Evolutionary conservation across 192 early-diverging fungal species (phyloP), one percentile per base, ranked within the genome.

Genomic region (Linnemannia schmuckeri): DNA sequence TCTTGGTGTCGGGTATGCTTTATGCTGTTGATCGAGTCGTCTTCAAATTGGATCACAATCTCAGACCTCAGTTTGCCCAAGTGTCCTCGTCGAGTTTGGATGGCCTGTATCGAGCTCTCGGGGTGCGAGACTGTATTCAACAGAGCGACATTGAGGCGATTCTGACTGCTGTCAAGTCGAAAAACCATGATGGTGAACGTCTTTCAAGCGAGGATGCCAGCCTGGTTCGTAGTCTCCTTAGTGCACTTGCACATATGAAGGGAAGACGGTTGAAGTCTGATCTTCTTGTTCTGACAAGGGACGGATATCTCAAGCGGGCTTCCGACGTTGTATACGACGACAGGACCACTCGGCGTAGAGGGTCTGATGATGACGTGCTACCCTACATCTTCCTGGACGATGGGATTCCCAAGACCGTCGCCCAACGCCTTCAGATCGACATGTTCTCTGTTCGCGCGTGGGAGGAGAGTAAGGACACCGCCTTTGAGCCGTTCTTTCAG

Each of bases 291-390:
- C 12, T 66, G 27, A 66, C 61, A 30, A 66, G 44, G 18, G 72
- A 55, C 2, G 41, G 38, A 13, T 35, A n/a, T 12, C 38, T 81
- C n/a, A 22, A 55, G 35, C 20, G 33, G 6, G 22, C 77, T 4
- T 27, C 38, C 3, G 57, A 71, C 0, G 72, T 81, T 4, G 74
- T 75, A 7, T 81, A 63, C 47, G 52, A 81, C 24, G 79, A 81
- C 70, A 47, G 77, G 42, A 71, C 35, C 24, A 24, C 72, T 24
- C 22, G 42, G 7, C 66, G n/a, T 0, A 41, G n/a, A 15, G 15
- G 6, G 3, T 41, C 54, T 0, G 30, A 46, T 8, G 38, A 41
- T 18, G 9, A 33, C 4, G 8, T 17, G n/a, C 7, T 46, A 6
- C 40, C 44, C 22, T 76, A 81, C 30, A n/a, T 46, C 20, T 41